These are phyloP conservation scores for Antarctomyces pellizariae DNA, from an alignment of 495 filamentous ascomycete species.

Conservation along the genomic window DNA sequence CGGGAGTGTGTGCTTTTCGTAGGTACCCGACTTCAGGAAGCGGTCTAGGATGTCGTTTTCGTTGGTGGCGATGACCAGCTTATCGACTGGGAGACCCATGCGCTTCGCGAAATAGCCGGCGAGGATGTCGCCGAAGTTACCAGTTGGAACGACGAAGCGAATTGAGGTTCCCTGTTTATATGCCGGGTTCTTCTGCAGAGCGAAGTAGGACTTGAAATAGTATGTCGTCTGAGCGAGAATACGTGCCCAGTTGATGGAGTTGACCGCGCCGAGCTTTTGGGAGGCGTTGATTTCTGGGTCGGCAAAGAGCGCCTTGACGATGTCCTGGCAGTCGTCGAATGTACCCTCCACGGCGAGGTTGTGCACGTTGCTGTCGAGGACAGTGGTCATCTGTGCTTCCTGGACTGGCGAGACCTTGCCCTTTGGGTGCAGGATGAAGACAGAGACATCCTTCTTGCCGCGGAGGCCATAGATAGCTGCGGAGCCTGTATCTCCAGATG, in stretches of 20 bases:
- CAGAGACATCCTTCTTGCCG: conserved; percentile 88
- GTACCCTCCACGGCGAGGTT: conserved; percentile 67
- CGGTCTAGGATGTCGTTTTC: conserved; percentile 77
- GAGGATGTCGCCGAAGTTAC: conserved; percentile 93
- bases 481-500: conserved; percentile 82
- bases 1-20: conserved; percentile 49
- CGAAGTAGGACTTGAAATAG: conserved; percentile 81
- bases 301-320: conserved; percentile 78
- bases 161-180: conserved; percentile 33
- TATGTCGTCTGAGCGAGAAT: conserved; percentile 89
- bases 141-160: conserved; percentile 66
- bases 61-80: conserved; percentile 74
- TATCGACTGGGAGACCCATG: conserved; percentile 73
- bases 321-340: conserved; percentile 95
- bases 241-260: conserved; percentile 75
- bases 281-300: conserved; percentile 50
- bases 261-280: conserved; percentile 63
- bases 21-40: conserved; percentile 62
- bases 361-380: conserved; percentile 70
- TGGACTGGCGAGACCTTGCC: conserved; percentile 70
- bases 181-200: conserved; percentile 29
- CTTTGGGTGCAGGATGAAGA: conserved; percentile 75
- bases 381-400: conserved; percentile 88
- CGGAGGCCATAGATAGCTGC: conserved; percentile 92
- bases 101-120: conserved; percentile 77